A percentile compares a stretch with the other conserved stretches of the same genome.
Conservation (phyloP, 352 stramenopile genomes). For the Phytophthora boehmeriae region DNA sequence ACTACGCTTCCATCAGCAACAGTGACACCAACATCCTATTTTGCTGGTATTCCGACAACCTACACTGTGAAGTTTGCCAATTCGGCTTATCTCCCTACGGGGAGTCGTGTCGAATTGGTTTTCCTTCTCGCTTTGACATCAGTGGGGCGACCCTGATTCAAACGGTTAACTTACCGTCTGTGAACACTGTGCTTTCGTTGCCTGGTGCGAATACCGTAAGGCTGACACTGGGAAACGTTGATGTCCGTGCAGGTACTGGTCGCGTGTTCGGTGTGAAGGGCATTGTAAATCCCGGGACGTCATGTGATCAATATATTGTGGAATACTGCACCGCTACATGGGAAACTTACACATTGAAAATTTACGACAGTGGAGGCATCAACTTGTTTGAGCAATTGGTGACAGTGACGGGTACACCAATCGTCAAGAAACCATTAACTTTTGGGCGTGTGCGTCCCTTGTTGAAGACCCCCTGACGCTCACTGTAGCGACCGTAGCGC, state of each 20-base stretch:
- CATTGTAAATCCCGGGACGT: conserved; percentile 63
- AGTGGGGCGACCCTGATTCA: conserved; percentile 22
- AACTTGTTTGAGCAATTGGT: conserved; percentile 52
- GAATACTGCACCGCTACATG: conserved; percentile 54
- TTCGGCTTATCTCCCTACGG: conserved; percentile 42
- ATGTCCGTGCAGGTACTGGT: conserved; percentile 38
- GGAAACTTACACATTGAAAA: conserved; percentile 46
- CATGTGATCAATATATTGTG: conserved; percentile 60
- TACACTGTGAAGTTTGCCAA: conserved; percentile 56
- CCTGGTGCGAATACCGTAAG: conserved; percentile 14
- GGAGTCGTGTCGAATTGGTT: conserved; percentile 42
- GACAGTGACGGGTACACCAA: conserved; percentile 52
- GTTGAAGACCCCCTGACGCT: conserved; percentile 39
- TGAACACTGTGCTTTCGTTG: conserved; percentile 32
- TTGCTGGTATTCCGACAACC: conserved; percentile 44
- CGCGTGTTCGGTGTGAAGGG: conserved; percentile 46
- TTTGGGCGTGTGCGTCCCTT: conserved; percentile 58
- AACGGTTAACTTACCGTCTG: conserved; percentile 38
- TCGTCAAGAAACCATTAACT: conserved; percentile 66
- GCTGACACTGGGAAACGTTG: conserved; percentile 41
- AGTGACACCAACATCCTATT: conserved; percentile 48
- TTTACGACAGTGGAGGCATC: conserved; percentile 37
- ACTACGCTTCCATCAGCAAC: conserved; percentile 37
- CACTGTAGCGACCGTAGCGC: conserved; percentile 44
- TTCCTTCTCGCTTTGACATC: conserved; percentile 57